Evolutionary conservation across 1,284 basidiomycete species (phyloP).

Genomic region (Polyporus tsugae): DNA sequence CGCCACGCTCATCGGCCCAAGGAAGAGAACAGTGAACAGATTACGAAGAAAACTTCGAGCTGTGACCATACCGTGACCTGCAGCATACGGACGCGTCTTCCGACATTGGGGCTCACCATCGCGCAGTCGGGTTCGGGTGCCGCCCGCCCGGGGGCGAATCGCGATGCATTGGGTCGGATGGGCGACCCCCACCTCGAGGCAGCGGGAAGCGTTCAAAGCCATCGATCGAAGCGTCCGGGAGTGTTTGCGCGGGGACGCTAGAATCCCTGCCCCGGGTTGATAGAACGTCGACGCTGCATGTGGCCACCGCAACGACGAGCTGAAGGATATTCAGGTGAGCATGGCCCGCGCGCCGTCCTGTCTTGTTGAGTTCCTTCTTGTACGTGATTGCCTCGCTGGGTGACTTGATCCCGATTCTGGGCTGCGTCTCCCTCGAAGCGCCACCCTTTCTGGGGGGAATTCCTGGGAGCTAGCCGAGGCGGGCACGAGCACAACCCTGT

Average conservation of each 20-base stretch:
- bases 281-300: conserved; percentile 9
- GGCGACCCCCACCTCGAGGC: conserved; percentile 24
- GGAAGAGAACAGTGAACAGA: conserved; percentile 6
- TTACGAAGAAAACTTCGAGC: conserved; percentile 7
- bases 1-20: background rate
- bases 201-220: conserved; percentile 21
- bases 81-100: conserved; percentile 17
- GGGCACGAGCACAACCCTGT: conserved; percentile 11
- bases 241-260: conserved; percentile 26
- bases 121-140: conserved; percentile 5
- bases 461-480: conserved; percentile 11
- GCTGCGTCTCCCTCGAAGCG: conserved; percentile 6
- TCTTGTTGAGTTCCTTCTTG: background rate
- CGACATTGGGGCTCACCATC: conserved; percentile 8
- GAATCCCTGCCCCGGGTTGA: conserved; percentile 22
- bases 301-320: conserved; percentile 14
- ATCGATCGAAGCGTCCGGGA: conserved; percentile 30
- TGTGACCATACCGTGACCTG: conserved; percentile 13
- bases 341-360: background rate
- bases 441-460: conserved; percentile 4
- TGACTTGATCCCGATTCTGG: conserved; percentile 1
- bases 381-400: conserved; percentile 5
- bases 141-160: conserved; percentile 13
- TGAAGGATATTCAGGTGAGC: conserved; percentile 11
- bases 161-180: background rate